A percentile compares a stretch with the other conserved stretches of the same genome.
phyloP scores from a whole-genome alignment of 2,329 filamentous ascomycete species.

The Fusarium aywerte region DNA sequence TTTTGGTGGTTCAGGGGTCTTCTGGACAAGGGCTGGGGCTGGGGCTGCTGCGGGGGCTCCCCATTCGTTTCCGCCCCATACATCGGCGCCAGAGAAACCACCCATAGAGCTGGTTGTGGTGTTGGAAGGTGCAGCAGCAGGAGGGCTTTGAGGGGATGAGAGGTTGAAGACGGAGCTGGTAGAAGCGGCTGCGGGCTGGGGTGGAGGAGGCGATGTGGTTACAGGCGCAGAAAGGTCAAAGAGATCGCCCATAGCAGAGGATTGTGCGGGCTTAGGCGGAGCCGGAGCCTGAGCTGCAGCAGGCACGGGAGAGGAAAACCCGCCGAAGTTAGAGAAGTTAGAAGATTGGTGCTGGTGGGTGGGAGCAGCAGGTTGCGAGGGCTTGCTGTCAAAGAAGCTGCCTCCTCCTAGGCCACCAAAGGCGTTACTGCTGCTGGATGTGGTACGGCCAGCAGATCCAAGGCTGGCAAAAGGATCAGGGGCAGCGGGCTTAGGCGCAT shows the following conservation, averaged over 20 bases:
- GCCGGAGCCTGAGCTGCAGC: constrained; percentile 49
- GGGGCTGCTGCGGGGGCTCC: constrained; percentile 66
- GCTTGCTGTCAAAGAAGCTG: constrained; percentile 82
- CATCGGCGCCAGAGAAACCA: constrained; percentile 68
- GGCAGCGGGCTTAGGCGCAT: constrained; percentile 56
- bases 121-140: constrained; percentile 56
- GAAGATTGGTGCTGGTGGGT: constrained; percentile 63
- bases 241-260: constrained; percentile 77
- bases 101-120: constrained; percentile 54
- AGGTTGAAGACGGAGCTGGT: constrained; percentile 83
- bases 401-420: constrained; percentile 73
- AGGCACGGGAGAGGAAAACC: constrained; percentile 62
- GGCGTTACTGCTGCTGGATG: constrained; percentile 53
- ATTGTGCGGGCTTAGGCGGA: constrained; percentile 57
- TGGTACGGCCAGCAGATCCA: constrained; percentile 48
- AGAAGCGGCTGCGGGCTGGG: constrained; percentile 56
- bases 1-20: constrained; percentile 65
- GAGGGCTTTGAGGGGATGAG: constrained; percentile 63
- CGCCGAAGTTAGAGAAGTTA: constrained; percentile 72
- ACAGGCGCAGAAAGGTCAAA: constrained; percentile 77
- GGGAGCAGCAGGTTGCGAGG: constrained; percentile 65
- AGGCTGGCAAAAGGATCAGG: constrained; percentile 72
- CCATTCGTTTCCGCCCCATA: constrained; percentile 93
- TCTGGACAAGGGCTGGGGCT: constrained; percentile 63
- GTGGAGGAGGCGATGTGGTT: constrained; percentile 57